Base-by-base conservation (phyloP, 2,329 filamentous ascomycete species). In the Trichoderma guizhouense region DNA sequence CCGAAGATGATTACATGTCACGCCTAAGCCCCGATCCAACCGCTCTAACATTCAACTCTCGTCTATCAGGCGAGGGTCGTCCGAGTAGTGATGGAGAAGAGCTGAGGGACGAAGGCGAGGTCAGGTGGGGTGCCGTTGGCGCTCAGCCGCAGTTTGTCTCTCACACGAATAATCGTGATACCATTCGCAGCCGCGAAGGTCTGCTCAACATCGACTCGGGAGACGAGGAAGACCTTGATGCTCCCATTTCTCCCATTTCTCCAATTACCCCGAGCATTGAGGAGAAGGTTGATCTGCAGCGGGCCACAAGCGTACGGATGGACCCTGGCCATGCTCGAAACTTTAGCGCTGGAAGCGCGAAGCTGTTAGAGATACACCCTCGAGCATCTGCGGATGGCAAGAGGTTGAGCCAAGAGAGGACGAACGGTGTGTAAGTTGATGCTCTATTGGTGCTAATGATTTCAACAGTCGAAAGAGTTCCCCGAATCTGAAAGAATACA, bases 331-430 rank as follows among this genome's bases (percentile, higher is more conserved):
- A 95, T 76, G 88, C 85, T 24, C 87, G 91, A 69, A 91, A 91
- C 74, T 90, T 94, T 77, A 95, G 92, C 77, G 91, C 92, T 58
- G 93, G 93, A 64, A 95, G 92, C 77, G 92, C 92, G 12, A 92
- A 89, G 80, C 81, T 95, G 66, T 83, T 96, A 64, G 90, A 94
- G 64, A 85, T 95, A 61, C 86, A 57, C 24, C 85, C 88, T 26
- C 84, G 87, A 30, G 79, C 80, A 58, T 91, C 88, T 26, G 81
- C 82, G 14, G 89, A 90, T 74, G 82, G 80, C 55, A 85, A 83
- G 78, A 80, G 78, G 77, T 80, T 73, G 75, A 77, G 73, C 75
- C 74, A 76, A 72, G 78, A 76, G 72, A 66, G 15, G 12, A 3
- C 28, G 7, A 71, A 71, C 1, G 51, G 62, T 15, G 30, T 26